Evolutionary conservation across 768 basidiomycete species (phyloP).

Genomic region (Boletales sp.): DNA sequence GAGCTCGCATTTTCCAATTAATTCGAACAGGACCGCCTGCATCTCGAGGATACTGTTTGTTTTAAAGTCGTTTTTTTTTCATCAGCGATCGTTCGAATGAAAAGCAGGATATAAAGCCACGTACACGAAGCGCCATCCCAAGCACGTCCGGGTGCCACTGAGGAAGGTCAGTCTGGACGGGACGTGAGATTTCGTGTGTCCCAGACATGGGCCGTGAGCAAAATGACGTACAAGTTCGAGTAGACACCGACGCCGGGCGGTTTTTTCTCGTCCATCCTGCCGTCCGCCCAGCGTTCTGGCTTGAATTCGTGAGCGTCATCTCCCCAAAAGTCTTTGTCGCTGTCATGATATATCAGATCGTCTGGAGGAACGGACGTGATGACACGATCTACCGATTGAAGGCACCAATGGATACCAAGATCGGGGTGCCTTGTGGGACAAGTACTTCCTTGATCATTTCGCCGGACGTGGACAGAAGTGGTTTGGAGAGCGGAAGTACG

Average conservation of each 20-base stretch:
- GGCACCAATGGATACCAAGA: conserved; percentile 48
- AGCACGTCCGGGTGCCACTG: conserved; percentile 12
- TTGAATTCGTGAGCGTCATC: conserved; percentile 23
- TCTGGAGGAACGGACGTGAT: not conserved
- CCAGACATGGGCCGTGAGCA: not conserved
- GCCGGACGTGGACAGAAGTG: conserved; percentile 44
- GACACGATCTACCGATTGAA: conserved; percentile 47
- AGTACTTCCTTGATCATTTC: conserved; percentile 40
- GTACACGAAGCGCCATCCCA: conserved; percentile 30
- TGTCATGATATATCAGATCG: not conserved
- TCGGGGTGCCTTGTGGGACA: conserved; percentile 47
- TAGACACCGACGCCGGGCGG: conserved; percentile 13
- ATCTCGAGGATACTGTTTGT: conserved; percentile 40
- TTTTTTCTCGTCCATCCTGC: not conserved
- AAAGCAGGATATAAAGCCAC: not conserved
- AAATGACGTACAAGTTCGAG: conserved; percentile 7
- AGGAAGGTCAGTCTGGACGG: conserved; percentile 15
- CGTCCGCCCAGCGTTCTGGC: conserved; percentile 10
- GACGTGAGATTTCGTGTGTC: too few species aligned
- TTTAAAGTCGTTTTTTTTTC: too few species aligned
- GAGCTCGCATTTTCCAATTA: conserved; percentile 54
- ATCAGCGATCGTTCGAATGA: not conserved
- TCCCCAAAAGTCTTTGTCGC: conserved; percentile 23
- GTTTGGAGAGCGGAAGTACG: conserved; percentile 55
- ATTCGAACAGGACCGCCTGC: conserved; percentile 52